Base-by-base conservation (phyloP, 2,329 filamentous ascomycete genomes). In the Monilinia aucupariae region DNA sequence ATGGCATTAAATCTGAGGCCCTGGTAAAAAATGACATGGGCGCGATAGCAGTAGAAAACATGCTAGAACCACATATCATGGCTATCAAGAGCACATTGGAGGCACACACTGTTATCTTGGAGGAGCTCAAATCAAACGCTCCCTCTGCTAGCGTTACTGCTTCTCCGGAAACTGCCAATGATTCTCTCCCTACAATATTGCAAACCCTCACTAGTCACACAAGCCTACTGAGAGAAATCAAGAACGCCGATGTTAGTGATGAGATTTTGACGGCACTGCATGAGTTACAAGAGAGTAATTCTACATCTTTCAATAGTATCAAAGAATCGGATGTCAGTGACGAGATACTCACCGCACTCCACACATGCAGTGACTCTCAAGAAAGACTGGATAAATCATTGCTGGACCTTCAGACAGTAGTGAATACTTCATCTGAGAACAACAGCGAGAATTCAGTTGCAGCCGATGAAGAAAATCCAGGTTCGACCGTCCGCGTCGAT, bases 201-300 rank as follows among this genome's bases (percentile, higher is more conserved):
- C 62, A 65, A 25, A 69, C 65, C 20, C 65, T 72, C 6, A 63
- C 60, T 22, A 50, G 54, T 8, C 71, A 72, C 37, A 68, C 67
- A n/a, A 62, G 51, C 27, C 32, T 70, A 1, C 64, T 74, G 1
- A 67, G 58, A 17, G 72, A 74, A 59, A 67, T 74, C 52, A 73
- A 71, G 59, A 70, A 72, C n/a, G 39, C 56, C n/a, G 70, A 74
- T 61, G 67, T 74, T 17, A 65, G 64, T 27, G 71, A 71, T 13
- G 71, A 73, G 45, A 72, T 73, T 10, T 62, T 74, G 15, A 73
- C 70, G n/a, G 64, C 69, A 17, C 63, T 74, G 3, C 69, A 72
- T 54, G 68, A 71, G 39, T 51, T 62, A 5, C 67, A 70, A 43
- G 63, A 67, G 12, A 61, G 61, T 13, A 68, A 70, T 34, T 58